Conservation (phyloP, 2,329 filamentous ascomycete genomes). For the Penicillium rolfsii region DNA sequence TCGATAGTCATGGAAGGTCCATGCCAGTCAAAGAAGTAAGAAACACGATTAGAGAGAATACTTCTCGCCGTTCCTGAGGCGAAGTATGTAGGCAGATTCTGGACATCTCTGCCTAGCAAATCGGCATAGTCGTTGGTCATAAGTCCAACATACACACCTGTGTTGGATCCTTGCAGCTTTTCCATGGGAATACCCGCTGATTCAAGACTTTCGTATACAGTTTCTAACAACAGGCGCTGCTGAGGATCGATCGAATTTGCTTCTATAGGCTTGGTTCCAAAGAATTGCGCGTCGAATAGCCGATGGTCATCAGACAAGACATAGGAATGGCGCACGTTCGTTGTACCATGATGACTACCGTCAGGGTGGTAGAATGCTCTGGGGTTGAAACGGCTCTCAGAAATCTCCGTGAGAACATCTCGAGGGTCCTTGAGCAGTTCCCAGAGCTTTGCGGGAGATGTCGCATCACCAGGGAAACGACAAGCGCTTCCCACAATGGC, state of each 20-base stretch:
- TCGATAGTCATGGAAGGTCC: slow-evolving; percentile 51
- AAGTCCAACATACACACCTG: slow-evolving; percentile 32
- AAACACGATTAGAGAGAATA: slow-evolving; percentile 47
- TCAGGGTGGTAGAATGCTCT: slow-evolving; percentile 31
- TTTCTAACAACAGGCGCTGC: slow-evolving; percentile 32
- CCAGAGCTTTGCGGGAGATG: slow-evolving; percentile 31
- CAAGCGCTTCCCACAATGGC: slow-evolving; percentile 35
- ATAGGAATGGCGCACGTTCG: slow-evolving; percentile 33
- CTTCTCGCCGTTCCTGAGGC: slow-evolving; percentile 41
- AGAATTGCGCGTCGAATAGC: slow-evolving; percentile 34
- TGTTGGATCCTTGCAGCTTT: slow-evolving; percentile 30
- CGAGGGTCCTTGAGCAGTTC: slow-evolving; percentile 30
- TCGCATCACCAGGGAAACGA: slow-evolving; percentile 31
- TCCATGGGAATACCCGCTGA: slow-evolving; percentile 31
- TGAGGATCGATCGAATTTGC: slow-evolving; percentile 38
- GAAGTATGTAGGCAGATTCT: slow-evolving; percentile 30
- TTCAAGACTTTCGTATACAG: slow-evolving; percentile 33
- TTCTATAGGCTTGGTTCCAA: slow-evolving; percentile 32
- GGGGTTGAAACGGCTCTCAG: slow-evolving; percentile 28
- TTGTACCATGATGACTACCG: slow-evolving; percentile 30
- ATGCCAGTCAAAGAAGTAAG: slow-evolving; percentile 42
- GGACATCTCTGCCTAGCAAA: slow-evolving; percentile 27
- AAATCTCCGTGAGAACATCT: slow-evolving; percentile 29
- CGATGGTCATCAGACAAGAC: slow-evolving; percentile 30
- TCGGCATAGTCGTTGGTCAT: slow-evolving; percentile 35